Base-by-base conservation (phyloP, 192 early-diverging fungal species). In the Blastocladiella britannica region DNA sequence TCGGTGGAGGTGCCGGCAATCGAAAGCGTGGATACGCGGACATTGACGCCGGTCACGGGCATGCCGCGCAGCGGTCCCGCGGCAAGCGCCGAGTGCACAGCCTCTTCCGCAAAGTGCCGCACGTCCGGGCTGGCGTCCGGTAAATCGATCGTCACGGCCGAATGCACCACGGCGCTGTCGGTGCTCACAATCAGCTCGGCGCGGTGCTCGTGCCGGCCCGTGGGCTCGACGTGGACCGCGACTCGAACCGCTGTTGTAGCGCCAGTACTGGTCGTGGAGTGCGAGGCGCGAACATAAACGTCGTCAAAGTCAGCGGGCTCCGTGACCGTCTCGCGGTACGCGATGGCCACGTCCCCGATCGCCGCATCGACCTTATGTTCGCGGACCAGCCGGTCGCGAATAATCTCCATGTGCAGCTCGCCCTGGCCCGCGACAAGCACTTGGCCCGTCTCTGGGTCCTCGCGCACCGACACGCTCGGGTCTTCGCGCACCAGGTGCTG, bases 361-460 rank as follows among this genome's bases (percentile, higher is more conserved):
- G 81, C 73, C 15, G 83, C 83, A 25, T 82, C 78, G 55, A 85
- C 78, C 56, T 81, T 80, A 61, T 87, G 81, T 26, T 83, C 82
- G 26, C 81, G 81, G n/a, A 82, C 30, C 25, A 97, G 67, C n/a
- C 91, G 67, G 29, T 89, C 88, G 43, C 80, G 80, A 12, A 88
- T 79, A 18, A 96, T 83, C 58, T 96, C 92, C 27, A 96, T 64
- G 63, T 96, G 93, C 54, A 96, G 71, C 60, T 93, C 93, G 6
- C 93, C 93, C 89, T 93, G 91, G 0, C 90, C 93, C 61, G 84
- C 79, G 4, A 96, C 62, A 53, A 93, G 61, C 22, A 79, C 84
- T 63, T 96, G 93, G 0, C 90, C 89, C 0, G 87, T 89, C 54
- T 93, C 93, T 51, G 76, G 75, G 61, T 93, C 83, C 7, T 68